A percentile compares a stretch with the other conserved stretches of the same genome.
Conservation (phyloP, 345 rosid genomes). For the Eutrema heterophyllum region DNA sequence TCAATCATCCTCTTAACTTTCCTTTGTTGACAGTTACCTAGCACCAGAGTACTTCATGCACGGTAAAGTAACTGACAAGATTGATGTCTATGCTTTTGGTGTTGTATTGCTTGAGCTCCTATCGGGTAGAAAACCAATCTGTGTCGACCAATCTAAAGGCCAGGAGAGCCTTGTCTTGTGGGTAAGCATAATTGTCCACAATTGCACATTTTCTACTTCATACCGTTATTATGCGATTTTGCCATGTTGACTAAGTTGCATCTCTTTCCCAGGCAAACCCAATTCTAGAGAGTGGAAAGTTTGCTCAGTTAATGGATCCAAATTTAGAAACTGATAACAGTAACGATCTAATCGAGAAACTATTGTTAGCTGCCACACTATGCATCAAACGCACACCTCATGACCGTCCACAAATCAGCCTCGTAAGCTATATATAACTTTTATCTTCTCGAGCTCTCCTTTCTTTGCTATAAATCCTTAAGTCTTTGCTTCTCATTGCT, state of each 20-base stretch:
- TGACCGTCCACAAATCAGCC: conserved; percentile 63
- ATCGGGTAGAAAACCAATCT: conserved; percentile 82
- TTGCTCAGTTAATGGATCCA: conserved; percentile 70
- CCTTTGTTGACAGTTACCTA: conserved; percentile 60
- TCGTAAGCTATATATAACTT: conserved; percentile 34
- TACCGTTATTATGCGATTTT: background rate
- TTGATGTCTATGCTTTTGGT: conserved; percentile 94
- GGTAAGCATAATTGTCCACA: conserved; percentile 48
- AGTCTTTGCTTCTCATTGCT: background rate
- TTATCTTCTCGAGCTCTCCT: background rate
- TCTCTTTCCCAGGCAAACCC: conserved; percentile 65
- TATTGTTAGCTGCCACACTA: conserved; percentile 78
- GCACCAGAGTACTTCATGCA: conserved; percentile 98
- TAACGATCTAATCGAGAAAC: conserved; percentile 51
- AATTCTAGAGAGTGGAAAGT: conserved; percentile 59
- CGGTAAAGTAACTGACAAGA: conserved; percentile 86
- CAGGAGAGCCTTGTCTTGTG: conserved; percentile 91
- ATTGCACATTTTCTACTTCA: background rate
- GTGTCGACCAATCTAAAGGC: conserved; percentile 52
- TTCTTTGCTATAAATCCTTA: background rate
- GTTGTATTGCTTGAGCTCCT: conserved; percentile 93
- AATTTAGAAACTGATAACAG: conserved; percentile 38
- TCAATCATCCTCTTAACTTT: conserved; percentile 1
- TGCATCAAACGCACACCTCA: conserved; percentile 63
- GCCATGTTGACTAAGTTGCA: background rate